Evolutionary conservation across 1,139 yeast genomes (phyloP).

Genomic region (Candida sp.): DNA sequence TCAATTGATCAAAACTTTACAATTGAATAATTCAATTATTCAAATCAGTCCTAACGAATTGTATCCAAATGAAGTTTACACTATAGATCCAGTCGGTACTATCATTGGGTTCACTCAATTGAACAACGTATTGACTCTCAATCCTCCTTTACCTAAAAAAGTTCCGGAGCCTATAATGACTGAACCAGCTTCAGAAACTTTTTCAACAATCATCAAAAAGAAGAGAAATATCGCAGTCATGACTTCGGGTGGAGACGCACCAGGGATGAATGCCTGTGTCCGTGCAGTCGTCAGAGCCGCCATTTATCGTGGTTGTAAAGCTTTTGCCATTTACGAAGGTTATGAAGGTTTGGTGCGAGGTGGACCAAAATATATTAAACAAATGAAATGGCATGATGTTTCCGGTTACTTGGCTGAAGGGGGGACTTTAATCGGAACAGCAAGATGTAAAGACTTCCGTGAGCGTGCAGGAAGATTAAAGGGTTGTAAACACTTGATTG

Average conservation of each 20-base stretch:
- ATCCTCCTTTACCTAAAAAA: slow-evolving; percentile 31
- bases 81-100: slow-evolving; percentile 66
- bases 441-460: slow-evolving; percentile 66
- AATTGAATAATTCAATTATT: slow-evolving; percentile 19
- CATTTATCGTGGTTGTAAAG: slow-evolving; percentile 67
- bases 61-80: slow-evolving; percentile 65
- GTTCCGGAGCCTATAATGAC: neutral
- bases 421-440: slow-evolving; percentile 83
- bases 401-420: slow-evolving; percentile 73
- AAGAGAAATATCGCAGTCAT: slow-evolving; percentile 64
- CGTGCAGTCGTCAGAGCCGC: slow-evolving; percentile 78
- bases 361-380: slow-evolving; percentile 53
- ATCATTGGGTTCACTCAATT: slow-evolving; percentile 65
- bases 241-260: slow-evolving; percentile 90
- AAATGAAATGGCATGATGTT: slow-evolving; percentile 77
- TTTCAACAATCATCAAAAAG: slow-evolving; percentile 9
- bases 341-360: slow-evolving; percentile 75
- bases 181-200: slow-evolving; percentile 9
- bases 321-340: slow-evolving; percentile 74
- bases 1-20: slow-evolving; percentile 29
- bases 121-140: slow-evolving; percentile 53
- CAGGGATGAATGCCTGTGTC: slow-evolving; percentile 83
- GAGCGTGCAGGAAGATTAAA: slow-evolving; percentile 65
- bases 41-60: slow-evolving; percentile 59
- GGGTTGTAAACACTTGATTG: slow-evolving; percentile 67